Base-by-base conservation (phyloP, 495 filamentous ascomycete genomes). In the Gamarada debralockiae region DNA sequence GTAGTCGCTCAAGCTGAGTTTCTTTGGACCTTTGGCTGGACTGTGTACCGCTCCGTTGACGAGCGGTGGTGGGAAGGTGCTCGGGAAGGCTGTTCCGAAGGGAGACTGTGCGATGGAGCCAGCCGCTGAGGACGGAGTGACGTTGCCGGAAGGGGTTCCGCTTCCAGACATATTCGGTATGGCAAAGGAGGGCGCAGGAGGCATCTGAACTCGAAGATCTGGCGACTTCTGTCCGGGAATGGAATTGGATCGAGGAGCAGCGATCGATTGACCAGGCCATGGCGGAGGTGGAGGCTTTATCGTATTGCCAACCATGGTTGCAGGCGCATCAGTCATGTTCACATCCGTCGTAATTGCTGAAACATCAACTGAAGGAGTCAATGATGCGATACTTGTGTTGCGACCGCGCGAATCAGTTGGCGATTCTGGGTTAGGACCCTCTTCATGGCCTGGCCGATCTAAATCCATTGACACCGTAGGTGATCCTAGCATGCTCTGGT, bases 1-100 rank as follows among this genome's bases (percentile, higher is more conserved):
- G 52, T 89, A 90, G 60, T 88, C 86, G 64, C 84, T 84, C n/a
- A 89, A 61, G 56, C 82, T 90, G 33, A 90, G 59, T 60, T 84
- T 84, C 71, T 89, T 90, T 68, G 73, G 78, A 2, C 48, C 50
- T 31, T 81, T 81, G 33, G 78, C 67, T 7, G 86, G 85, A 47
- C 78, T 71, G 13, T 75, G 73, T 0, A 67, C 64, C 9, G 67
- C 58, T 3, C 71, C 70, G 45, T 74, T 75, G 27, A 72, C 62
- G 4, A 71, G 61, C 1, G 74, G 61, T 37, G 71, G 65, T 12
- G 71, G 66, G 52, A 80, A 74, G 8, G 71, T 61, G 42, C 57
- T 70, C 15, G 42, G 38, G 23, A 34, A 71, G 65, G 41, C n/a
- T 17, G 60, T 62, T 3, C 70, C 67, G 45, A 77, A 74, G 14